Percentiles rank a stretch among this genome's conserved stretches.
Conservation (phyloP, 257 asterid genomes). For the Nicotiana knightiana region DNA sequence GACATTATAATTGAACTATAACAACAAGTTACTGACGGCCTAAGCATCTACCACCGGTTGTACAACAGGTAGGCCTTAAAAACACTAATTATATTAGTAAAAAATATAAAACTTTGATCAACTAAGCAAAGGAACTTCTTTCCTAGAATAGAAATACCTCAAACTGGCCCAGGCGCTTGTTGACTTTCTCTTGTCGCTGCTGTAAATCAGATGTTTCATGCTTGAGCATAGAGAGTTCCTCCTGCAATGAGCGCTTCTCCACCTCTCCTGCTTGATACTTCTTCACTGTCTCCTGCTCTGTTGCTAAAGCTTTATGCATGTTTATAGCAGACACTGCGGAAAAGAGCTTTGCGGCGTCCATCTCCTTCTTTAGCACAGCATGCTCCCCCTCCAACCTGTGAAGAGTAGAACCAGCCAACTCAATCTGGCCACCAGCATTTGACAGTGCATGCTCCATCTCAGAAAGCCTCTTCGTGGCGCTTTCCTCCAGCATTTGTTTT, state of each 20-base stretch:
- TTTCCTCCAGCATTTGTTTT: conserved; percentile 53
- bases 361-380: conserved; percentile 25
- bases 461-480: conserved; percentile 39
- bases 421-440: conserved; percentile 41
- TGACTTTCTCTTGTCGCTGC: conserved; percentile 34
- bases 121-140: background rate
- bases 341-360: conserved; percentile 39
- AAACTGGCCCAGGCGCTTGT: conserved; percentile 38
- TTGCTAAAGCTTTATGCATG: conserved; percentile 35
- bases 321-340: conserved; percentile 21
- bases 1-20: background rate
- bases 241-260: conserved; percentile 36
- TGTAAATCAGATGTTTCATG: conserved; percentile 20
- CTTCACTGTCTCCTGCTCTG: conserved; percentile 53
- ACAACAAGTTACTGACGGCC: background rate
- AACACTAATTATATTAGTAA: background rate
- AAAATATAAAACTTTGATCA: background rate
- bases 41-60: background rate
- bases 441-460: conserved; percentile 63
- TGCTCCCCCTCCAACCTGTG: conserved; percentile 45
- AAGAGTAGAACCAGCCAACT: conserved; percentile 30
- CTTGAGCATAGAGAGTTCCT: conserved; percentile 33
- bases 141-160: conserved; percentile 42
- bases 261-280: conserved; percentile 34
- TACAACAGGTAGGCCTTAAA: background rate